phyloP scores from a whole-genome alignment of 2,329 filamentous ascomycete species.

The Colletotrichum costaricense region DNA sequence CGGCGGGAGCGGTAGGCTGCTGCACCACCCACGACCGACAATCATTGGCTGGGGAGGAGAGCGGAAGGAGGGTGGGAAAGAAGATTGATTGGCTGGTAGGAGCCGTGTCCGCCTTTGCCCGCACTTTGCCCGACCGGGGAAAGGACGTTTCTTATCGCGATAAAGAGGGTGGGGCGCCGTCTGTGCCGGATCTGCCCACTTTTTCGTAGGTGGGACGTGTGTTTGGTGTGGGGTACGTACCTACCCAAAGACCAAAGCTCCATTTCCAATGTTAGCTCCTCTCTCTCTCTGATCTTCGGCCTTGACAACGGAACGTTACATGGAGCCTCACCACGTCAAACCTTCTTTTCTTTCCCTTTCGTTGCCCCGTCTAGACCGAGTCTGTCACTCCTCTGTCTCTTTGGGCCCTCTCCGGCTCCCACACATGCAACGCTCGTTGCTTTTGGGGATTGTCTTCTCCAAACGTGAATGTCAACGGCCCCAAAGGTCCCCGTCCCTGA shows the following conservation, averaged over 20 bases:
- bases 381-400: constrained; percentile 3
- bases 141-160: neutral
- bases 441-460: neutral
- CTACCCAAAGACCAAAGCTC: constrained; percentile 1
- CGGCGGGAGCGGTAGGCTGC: constrained; percentile 20
- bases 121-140: neutral
- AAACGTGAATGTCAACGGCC: neutral
- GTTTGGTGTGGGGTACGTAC: constrained; percentile 6
- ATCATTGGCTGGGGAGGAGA: constrained; percentile 14
- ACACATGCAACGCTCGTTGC: neutral
- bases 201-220: neutral
- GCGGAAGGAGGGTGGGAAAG: neutral
- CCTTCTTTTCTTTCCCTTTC: constrained; percentile 27
- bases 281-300: constrained; percentile 13
- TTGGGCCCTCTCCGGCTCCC: neutral
- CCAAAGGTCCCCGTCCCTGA: neutral
- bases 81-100: constrained; percentile 20
- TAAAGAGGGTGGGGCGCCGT: neutral
- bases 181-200: neutral
- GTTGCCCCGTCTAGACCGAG: neutral
- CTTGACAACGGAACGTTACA: constrained; percentile 36
- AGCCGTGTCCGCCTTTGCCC: neutral
- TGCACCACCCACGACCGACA: neutral
- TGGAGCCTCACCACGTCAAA: constrained; percentile 35
- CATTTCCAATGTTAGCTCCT: constrained; percentile 25